Evolutionary conservation across 495 filamentous ascomycete species (phyloP).

Genomic region (Neurospora terricola): DNA sequence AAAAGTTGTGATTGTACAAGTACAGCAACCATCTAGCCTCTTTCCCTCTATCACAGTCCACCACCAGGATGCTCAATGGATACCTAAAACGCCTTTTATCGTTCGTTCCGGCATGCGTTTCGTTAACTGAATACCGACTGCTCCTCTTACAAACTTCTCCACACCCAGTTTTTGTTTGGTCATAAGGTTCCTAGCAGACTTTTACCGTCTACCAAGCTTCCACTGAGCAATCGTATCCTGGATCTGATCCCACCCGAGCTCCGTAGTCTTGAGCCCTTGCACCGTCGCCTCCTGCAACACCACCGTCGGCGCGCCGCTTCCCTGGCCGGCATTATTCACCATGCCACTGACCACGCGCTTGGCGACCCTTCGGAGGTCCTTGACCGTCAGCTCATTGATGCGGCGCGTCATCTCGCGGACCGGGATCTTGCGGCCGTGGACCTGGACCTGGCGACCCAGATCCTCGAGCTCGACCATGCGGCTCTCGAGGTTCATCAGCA

Average conservation of each 20-base stretch:
- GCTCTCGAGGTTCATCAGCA: conserved; percentile 96
- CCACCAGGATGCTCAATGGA: background rate
- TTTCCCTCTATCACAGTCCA: background rate
- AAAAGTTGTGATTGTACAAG: background rate
- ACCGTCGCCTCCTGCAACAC: conserved; percentile 76
- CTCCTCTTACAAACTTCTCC: background rate
- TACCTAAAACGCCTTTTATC: background rate
- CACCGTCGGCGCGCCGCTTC: conserved; percentile 87
- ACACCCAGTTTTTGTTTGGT: background rate
- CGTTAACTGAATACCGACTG: background rate
- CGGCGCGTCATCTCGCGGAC: conserved; percentile 85
- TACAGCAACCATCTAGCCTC: background rate
- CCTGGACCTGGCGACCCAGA: conserved; percentile 89
- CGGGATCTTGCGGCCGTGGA: conserved; percentile 82
- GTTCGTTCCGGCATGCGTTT: background rate
- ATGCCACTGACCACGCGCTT: conserved; percentile 64
- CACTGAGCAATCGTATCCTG: conserved; percentile 75
- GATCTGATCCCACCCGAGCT: conserved; percentile 75
- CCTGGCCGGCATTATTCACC: conserved; percentile 63
- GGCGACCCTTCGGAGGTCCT: conserved; percentile 82
- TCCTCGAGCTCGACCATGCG: conserved; percentile 99
- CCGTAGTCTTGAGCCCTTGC: conserved; percentile 37
- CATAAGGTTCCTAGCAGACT: background rate
- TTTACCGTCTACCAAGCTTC: conserved; percentile 56
- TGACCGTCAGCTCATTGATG: conserved; percentile 71